Percentiles rank a stretch among this genome's conserved stretches.
Conservation (phyloP, 2,329 filamentous ascomycete species). For the Alternaria metachromatica region DNA sequence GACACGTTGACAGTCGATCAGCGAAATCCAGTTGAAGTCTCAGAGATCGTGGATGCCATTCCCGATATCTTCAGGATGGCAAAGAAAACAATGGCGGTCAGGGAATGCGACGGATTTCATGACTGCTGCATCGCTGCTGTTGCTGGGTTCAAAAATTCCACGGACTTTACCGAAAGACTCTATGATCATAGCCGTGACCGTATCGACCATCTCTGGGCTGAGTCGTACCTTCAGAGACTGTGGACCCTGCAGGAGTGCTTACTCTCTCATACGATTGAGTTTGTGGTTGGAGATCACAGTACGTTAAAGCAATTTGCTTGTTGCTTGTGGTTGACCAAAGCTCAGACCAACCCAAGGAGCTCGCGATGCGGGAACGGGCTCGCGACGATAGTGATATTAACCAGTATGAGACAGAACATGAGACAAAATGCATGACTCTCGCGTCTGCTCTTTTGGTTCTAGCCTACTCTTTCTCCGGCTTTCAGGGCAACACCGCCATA, state of each 20-base stretch:
- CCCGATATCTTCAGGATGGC: neutral
- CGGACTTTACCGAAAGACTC: fast-evolving
- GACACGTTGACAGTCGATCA: neutral
- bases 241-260: neutral
- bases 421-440: too few species aligned
- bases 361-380: neutral
- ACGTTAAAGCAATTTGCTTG: neutral
- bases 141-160: neutral
- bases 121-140: neutral
- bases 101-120: neutral
- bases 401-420: too few species aligned
- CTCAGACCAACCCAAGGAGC: neutral
- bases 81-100: neutral
- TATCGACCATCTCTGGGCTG: neutral
- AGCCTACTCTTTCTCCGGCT: neutral
- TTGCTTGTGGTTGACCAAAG: neutral
- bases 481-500: neutral
- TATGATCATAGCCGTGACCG: fast-evolving
- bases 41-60: neutral
- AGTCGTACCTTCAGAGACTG: neutral
- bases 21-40: neutral
- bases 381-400: neutral
- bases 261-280: neutral
- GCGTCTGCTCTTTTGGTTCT: neutral
- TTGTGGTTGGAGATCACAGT: neutral